Evolutionary conservation across 2,329 filamentous ascomycete species (phyloP).

Genomic region (Fusarium fujikuroi): DNA sequence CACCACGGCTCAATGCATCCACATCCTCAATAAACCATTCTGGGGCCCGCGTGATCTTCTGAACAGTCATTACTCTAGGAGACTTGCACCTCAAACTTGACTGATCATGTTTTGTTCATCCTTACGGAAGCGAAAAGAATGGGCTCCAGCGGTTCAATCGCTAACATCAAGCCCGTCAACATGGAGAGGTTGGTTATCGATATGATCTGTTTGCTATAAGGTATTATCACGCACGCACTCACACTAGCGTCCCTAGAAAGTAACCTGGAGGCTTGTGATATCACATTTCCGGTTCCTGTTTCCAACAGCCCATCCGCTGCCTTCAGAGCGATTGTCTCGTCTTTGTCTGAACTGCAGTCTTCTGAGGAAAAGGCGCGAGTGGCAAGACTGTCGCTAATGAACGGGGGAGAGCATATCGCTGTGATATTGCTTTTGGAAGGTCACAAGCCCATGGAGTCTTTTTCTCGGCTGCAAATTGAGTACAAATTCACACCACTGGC

Average conservation of each 20-base stretch:
- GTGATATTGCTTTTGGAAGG: constrained; percentile 57
- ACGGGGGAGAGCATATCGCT: constrained; percentile 53
- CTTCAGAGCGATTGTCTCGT: constrained; percentile 56
- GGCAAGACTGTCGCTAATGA: constrained; percentile 55
- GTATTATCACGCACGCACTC: neutral
- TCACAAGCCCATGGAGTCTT: constrained; percentile 45
- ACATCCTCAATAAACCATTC: neutral
- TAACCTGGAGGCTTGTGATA: constrained; percentile 56
- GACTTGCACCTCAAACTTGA: neutral
- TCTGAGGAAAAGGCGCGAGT: constrained; percentile 48
- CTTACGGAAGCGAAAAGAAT: constrained; percentile 51
- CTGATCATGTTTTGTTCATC: constrained; percentile 53
- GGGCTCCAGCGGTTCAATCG: constrained; percentile 47
- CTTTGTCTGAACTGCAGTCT: constrained; percentile 50
- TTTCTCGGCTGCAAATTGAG: constrained; percentile 56
- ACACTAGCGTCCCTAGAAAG: constrained; percentile 50
- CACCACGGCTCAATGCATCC: neutral
- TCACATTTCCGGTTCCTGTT: constrained; percentile 52
- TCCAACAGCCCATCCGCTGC: constrained; percentile 1
- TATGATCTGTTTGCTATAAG: neutral
- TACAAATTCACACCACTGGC: constrained; percentile 44
- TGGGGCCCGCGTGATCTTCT: neutral
- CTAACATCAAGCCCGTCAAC: constrained; percentile 33
- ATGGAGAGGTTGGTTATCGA: constrained; percentile 44
- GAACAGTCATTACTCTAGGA: neutral